These are phyloP conservation scores for Amanita phalloides DNA, from an alignment of 768 basidiomycete genomes.

Conservation along the genomic window DNA sequence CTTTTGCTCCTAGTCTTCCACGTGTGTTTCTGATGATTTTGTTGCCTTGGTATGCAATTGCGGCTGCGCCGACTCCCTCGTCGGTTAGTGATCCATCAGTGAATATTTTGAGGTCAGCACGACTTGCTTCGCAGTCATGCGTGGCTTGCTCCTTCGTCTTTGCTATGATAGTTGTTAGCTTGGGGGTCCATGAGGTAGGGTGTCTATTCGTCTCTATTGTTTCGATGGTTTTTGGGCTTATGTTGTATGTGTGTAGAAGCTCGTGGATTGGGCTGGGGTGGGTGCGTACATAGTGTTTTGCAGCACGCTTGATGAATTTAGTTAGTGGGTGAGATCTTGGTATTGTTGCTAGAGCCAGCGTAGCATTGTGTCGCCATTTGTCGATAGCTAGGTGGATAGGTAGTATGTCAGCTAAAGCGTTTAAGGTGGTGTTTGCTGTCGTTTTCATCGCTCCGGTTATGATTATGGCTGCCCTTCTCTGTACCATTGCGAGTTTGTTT, in stretches of 20 bases:
- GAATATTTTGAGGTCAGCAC: not conserved
- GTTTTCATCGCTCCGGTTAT: not conserved
- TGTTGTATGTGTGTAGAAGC: not conserved
- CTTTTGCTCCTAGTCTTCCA: not conserved
- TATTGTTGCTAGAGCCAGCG: not conserved
- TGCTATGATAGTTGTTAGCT: not conserved
- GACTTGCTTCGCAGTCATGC: too few species aligned
- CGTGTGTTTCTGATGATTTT: not conserved
- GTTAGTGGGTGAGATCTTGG: not conserved
- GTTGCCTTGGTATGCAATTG: not conserved
- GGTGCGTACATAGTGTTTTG: not conserved
- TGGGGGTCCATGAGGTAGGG: not conserved
- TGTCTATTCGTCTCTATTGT: not conserved
- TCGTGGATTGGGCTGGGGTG: not conserved
- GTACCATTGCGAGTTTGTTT: not conserved
- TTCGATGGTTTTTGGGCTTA: not conserved
- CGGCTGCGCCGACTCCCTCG: not conserved
- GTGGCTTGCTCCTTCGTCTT: not conserved
- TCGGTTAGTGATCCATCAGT: not conserved
- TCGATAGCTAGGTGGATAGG: not conserved
- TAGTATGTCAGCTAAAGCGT: not conserved
- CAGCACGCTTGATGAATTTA: not conserved
- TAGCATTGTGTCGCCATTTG: not conserved
- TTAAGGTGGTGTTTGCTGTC: not conserved
- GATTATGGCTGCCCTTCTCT: not conserved